These are phyloP conservation scores for Volutella citrinella DNA, from an alignment of 2,329 filamentous ascomycete species.

Conservation along the genomic window DNA sequence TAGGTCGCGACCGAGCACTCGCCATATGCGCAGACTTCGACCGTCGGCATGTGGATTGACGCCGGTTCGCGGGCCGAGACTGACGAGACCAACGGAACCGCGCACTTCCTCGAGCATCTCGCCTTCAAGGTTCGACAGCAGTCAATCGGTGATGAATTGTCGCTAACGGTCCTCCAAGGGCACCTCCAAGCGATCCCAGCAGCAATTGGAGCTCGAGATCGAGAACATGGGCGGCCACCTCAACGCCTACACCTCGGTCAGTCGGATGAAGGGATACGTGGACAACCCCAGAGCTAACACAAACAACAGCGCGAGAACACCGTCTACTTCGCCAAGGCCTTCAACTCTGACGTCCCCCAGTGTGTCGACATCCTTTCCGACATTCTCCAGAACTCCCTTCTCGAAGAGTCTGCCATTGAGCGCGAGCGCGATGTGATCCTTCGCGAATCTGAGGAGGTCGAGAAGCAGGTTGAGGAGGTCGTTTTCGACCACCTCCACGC, in stretches of 20 bases:
- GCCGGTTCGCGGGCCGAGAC: slow-evolving; percentile 98
- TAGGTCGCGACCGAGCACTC: slow-evolving; percentile 98
- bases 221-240: slow-evolving; percentile 99
- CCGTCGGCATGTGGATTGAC: slow-evolving; percentile 98
- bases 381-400: slow-evolving; percentile 98
- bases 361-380: slow-evolving; percentile 98
- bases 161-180: slow-evolving; percentile 54
- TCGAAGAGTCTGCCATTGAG: slow-evolving; percentile 89
- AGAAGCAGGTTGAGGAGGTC: slow-evolving; percentile 99
- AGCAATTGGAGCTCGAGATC: slow-evolving; percentile 98
- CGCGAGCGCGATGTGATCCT: slow-evolving; percentile 98
- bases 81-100: slow-evolving; percentile 96
- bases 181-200: slow-evolving; percentile 89
- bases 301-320: slow-evolving; percentile 87
- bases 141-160: slow-evolving; percentile 18
- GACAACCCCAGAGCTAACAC: slow-evolving; percentile 24
- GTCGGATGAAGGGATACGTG: slow-evolving; percentile 35
- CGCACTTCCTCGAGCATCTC: slow-evolving; percentile 99
- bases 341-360: slow-evolving; percentile 95
- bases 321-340: slow-evolving; percentile 99
- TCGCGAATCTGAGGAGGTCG: slow-evolving; percentile 97
- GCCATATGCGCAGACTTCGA: slow-evolving; percentile 96
- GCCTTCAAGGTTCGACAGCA: slow-evolving; percentile 83
- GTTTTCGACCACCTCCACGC: slow-evolving; percentile 99
- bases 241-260: slow-evolving; percentile 98